These are phyloP conservation scores for Fusarium poae DNA, from an alignment of 2,329 filamentous ascomycete genomes.

Conservation along the genomic window DNA sequence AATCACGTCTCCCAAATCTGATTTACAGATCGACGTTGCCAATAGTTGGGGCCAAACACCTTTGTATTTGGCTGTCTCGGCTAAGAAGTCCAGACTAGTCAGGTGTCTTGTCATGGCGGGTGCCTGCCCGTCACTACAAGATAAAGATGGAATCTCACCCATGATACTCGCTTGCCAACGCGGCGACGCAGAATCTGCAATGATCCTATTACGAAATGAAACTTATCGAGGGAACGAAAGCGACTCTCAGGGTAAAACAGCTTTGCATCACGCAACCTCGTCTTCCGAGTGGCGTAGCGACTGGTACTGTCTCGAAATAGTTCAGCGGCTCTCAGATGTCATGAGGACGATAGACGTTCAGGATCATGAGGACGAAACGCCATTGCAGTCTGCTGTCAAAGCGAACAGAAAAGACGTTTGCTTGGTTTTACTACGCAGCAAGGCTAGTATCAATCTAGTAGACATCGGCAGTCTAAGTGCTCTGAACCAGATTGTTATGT, in stretches of 20 bases:
- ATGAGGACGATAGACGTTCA: background rate
- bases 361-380: background rate
- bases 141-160: background rate
- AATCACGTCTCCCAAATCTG: no score
- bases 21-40: background rate
- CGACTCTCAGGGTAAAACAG: background rate
- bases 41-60: background rate
- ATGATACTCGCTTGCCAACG: background rate
- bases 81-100: background rate
- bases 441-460: background rate
- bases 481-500: background rate
- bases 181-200: background rate
- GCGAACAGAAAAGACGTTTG: background rate
- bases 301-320: background rate
- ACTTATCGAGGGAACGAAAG: background rate
- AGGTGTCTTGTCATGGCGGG: background rate
- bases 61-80: background rate
- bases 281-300: background rate
- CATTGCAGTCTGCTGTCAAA: background rate
- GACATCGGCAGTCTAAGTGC: background rate
- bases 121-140: background rate
- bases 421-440: background rate
- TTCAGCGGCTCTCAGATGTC: background rate
- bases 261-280: background rate
- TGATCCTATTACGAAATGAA: background rate